phyloP scores from a whole-genome alignment of 2,329 filamentous ascomycete species.

The Fusarium sarcochroum region DNA sequence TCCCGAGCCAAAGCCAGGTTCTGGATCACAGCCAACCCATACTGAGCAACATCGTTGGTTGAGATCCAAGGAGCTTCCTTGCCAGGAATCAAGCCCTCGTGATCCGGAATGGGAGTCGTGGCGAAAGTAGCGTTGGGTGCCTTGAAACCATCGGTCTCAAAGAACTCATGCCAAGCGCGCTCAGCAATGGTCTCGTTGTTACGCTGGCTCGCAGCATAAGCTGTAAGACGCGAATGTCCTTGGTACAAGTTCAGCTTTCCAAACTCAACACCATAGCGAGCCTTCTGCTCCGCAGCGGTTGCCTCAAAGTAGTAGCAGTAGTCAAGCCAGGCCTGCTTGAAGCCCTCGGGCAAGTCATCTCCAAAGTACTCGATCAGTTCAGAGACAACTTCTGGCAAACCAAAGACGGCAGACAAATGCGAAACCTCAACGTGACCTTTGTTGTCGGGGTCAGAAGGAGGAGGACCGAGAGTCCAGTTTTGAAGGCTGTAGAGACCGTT shows the following conservation, averaged over 20 bases:
- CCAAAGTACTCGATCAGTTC: constrained; percentile 67
- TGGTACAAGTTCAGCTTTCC: constrained; percentile 64
- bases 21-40: constrained; percentile 70
- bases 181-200: constrained; percentile 63
- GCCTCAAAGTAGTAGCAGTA: constrained; percentile 73
- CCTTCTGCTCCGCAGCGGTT: constrained; percentile 62
- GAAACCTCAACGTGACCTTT: constrained; percentile 65
- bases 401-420: constrained; percentile 71
- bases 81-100: constrained; percentile 61
- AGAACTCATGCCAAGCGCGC: constrained; percentile 69
- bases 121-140: constrained; percentile 54
- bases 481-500: constrained; percentile 65
- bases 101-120: constrained; percentile 58
- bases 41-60: constrained; percentile 70
- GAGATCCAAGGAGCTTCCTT: constrained; percentile 71
- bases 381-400: constrained; percentile 69
- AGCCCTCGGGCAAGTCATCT: constrained; percentile 61
- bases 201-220: constrained; percentile 62
- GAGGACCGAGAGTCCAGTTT: constrained; percentile 65
- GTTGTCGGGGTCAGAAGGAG: constrained; percentile 67
- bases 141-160: constrained; percentile 61
- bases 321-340: constrained; percentile 69
- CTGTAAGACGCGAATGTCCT: constrained; percentile 71
- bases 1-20: constrained; percentile 60
- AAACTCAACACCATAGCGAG: constrained; percentile 66